A percentile compares a stretch with the other conserved stretches of the same genome.
These are phyloP conservation scores for Neocucurbitaria cava DNA, from an alignment of 2,329 filamentous ascomycete species.

Conservation along the genomic window DNA sequence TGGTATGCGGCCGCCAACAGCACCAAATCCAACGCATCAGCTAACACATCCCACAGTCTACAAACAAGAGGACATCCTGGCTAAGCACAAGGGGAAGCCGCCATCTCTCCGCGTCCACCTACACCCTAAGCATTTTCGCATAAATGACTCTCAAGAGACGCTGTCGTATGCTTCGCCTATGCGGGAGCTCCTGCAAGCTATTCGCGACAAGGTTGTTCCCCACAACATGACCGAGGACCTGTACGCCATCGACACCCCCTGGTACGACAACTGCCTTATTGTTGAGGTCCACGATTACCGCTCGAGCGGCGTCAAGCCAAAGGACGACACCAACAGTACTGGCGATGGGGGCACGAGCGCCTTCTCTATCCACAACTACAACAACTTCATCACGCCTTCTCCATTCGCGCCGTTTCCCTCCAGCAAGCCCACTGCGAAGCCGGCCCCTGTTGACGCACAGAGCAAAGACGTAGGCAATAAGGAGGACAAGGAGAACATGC, in stretches of 20 bases:
- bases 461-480: slow-evolving; percentile 30
- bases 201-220: slow-evolving; percentile 78
- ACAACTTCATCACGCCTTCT: slow-evolving; percentile 87
- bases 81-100: slow-evolving; percentile 73
- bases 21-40: background rate
- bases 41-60: slow-evolving; percentile 62
- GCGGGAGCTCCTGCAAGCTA: slow-evolving; percentile 78
- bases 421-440: slow-evolving; percentile 34
- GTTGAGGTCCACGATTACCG: slow-evolving; percentile 93
- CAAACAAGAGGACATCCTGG: slow-evolving; percentile 79
- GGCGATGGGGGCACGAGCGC: slow-evolving; percentile 68
- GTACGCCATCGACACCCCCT: slow-evolving; percentile 72
- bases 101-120: slow-evolving; percentile 89
- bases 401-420: slow-evolving; percentile 76
- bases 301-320: slow-evolving; percentile 64
- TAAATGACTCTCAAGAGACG: slow-evolving; percentile 92
- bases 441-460: slow-evolving; percentile 28
- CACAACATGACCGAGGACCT: slow-evolving; percentile 88
- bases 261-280: slow-evolving; percentile 92
- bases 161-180: slow-evolving; percentile 94
- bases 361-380: slow-evolving; percentile 92
- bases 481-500: slow-evolving; percentile 65
- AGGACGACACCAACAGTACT: slow-evolving; percentile 57
- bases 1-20: slow-evolving; percentile 25
- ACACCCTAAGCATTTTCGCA: slow-evolving; percentile 77